Evolutionary conservation across 2,329 filamentous ascomycete species (phyloP).

Genomic region (Beauveria australis): DNA sequence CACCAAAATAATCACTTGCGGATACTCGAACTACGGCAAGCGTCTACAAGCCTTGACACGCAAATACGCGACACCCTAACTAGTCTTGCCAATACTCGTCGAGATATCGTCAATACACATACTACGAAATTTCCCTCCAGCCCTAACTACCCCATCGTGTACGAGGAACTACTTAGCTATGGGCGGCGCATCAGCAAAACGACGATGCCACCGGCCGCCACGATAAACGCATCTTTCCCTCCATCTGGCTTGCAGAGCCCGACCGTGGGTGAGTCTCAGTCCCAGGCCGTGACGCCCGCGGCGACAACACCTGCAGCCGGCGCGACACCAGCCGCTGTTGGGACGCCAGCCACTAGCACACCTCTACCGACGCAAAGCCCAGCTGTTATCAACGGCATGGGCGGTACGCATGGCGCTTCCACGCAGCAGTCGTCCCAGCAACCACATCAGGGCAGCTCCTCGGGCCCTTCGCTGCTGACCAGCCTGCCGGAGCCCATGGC

Average conservation of each 20-base stretch:
- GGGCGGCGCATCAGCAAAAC: constrained; percentile 74
- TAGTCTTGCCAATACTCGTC: constrained; percentile 63
- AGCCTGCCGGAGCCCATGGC: constrained; percentile 41
- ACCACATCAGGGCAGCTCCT: constrained; percentile 24
- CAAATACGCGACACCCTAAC: constrained; percentile 65
- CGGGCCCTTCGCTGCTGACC: constrained; percentile 23
- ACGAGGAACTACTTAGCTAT: constrained; percentile 67
- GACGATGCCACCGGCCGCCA: constrained; percentile 60
- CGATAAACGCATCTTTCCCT: constrained; percentile 31
- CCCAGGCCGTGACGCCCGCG: constrained; percentile 16
- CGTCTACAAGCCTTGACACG: constrained; percentile 56
- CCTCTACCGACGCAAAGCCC: constrained; percentile 28
- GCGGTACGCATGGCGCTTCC: background rate
- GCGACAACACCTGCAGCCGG: constrained; percentile 23
- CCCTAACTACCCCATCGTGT: constrained; percentile 50
- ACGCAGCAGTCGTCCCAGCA: constrained; percentile 14
- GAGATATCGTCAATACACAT: constrained; percentile 59
- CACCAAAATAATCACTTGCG: constrained; percentile 69
- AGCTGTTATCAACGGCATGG: constrained; percentile 24
- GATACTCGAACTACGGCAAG: constrained; percentile 59
- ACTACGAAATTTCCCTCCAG: constrained; percentile 46
- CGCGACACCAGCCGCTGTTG: constrained; percentile 19
- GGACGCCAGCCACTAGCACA: constrained; percentile 25
- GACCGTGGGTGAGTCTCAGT: constrained; percentile 22
- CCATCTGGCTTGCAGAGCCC: constrained; percentile 24